Percentiles rank a stretch among this genome's conserved stretches.
These are phyloP conservation scores for Phialophora verrucosa DNA, from an alignment of 2,329 filamentous ascomycete species.

Conservation along the genomic window DNA sequence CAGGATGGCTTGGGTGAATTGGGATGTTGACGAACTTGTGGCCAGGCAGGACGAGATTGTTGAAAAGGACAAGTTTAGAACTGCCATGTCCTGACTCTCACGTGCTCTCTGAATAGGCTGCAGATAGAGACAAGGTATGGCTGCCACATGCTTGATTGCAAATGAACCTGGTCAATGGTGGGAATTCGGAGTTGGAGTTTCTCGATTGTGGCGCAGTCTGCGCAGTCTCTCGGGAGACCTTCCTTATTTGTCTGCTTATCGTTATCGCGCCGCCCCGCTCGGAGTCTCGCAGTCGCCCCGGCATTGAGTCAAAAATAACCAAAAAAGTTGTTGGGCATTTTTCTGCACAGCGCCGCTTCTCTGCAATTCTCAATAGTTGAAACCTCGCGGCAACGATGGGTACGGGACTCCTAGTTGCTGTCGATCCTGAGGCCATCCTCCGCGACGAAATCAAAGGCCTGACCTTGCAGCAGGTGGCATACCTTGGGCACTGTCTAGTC, in stretches of 20 bases:
- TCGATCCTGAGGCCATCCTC: constrained; percentile 34
- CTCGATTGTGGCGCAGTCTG: neutral
- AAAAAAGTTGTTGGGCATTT: constrained; percentile 13
- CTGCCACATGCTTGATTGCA: neutral
- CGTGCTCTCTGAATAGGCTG: neutral
- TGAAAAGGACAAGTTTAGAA: constrained; percentile 14
- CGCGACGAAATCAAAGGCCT: constrained; percentile 54
- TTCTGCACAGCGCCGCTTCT: neutral
- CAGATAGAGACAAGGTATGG: neutral
- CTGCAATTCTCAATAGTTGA: neutral
- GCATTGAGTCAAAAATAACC: constrained; percentile 8
- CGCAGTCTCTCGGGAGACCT: constrained; percentile 6
- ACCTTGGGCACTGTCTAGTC: constrained; percentile 64
- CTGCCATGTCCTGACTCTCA: constrained; percentile 7
- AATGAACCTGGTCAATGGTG: neutral
- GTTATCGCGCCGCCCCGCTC: constrained; percentile 5
- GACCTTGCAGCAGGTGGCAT: constrained; percentile 60
- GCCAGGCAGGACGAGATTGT: constrained; percentile 7
- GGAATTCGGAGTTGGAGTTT: neutral
- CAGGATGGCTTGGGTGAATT: constrained; percentile 10
- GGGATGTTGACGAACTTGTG: constrained; percentile 15
- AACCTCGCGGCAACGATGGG: constrained; percentile 25
- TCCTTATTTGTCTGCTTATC: neutral
- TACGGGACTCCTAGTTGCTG: constrained; percentile 32
- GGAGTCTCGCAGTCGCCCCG: neutral